Evolutionary conservation across 352 stramenopile species (phyloP).

Genomic region (Globisporangium viniferum): DNA sequence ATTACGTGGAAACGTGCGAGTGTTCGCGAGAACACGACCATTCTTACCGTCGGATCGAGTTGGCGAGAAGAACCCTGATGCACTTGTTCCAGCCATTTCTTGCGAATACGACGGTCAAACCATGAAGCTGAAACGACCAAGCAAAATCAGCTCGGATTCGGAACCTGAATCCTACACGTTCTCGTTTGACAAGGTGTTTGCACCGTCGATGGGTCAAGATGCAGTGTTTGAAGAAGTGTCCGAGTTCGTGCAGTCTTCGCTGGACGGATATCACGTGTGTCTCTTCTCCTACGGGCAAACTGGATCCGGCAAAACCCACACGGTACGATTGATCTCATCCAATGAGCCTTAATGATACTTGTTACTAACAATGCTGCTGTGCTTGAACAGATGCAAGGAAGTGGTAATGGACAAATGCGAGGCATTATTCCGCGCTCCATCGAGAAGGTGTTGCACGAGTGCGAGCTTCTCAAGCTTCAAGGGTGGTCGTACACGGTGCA

Average conservation of each 20-base stretch:
- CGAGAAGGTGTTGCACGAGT: conserved; percentile 92
- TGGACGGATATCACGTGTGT: conserved; percentile 97
- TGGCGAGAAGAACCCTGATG: conserved; percentile 32
- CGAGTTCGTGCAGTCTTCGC: conserved; percentile 96
- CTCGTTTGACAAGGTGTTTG: conserved; percentile 97
- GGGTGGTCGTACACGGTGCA: conserved; percentile 95
- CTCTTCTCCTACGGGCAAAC: conserved; percentile 96
- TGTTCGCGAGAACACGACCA: conserved; percentile 94
- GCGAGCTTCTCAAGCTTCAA: conserved; percentile 49
- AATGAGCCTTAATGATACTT: conserved; percentile 1
- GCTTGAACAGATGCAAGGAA: conserved; percentile 94
- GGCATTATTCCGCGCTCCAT: conserved; percentile 98
- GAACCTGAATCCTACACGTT: conserved; percentile 81
- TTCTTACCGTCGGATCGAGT: conserved; percentile 81
- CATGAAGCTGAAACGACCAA: conserved; percentile 51
- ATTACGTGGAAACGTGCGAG: conserved; percentile 97
- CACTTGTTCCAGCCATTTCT: conserved; percentile 44
- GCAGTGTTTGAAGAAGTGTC: conserved; percentile 96
- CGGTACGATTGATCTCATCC: conserved; percentile 34
- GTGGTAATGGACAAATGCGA: conserved; percentile 91
- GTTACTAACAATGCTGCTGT: conserved; percentile 7
- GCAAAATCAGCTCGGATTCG: conserved; percentile 28
- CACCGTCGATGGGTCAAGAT: conserved; percentile 90
- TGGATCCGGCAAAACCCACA: conserved; percentile 93
- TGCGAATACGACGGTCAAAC: conserved; percentile 73